Base-by-base conservation (phyloP, 2,329 filamentous ascomycete species). In the Colletotrichum melonis region DNA sequence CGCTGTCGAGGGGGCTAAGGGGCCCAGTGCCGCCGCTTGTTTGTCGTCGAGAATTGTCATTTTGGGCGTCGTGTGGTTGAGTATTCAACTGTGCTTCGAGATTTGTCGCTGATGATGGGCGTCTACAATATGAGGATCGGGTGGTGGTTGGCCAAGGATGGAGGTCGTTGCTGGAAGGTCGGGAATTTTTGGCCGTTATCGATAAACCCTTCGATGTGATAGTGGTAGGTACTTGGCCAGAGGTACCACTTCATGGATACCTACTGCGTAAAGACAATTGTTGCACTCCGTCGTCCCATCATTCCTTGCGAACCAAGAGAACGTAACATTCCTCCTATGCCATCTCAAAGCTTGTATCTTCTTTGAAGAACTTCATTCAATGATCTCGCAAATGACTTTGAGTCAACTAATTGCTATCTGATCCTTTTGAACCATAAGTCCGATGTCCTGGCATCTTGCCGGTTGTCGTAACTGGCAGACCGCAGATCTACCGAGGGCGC, bases 121-220 rank as follows among this genome's bases (percentile, higher is more conserved):
- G 52, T 11, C 46, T n/a, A 24, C 54, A 22, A 19, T 16, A 5
- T 24, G 11, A 28, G 54, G 63, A 30, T 42, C 14, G 32, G 24
- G 22, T 65, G 26, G 32, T 35, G 55, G 52, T 42, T 57, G 22
- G 52, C 2, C 32, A 46, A 19, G 52, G 52, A 42, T 46, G 52
- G 24, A 57, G 63, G 52, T 65, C 12, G 63, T 57, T 19, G 11
- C 42, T 46, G 49, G 32, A 26, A 35, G 30, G 38, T 54, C 30
- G 63, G 70, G 67, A 73, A 73, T 59, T 73, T 73, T 71, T 71
- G 71, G 71, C 35, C 28, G 55, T 64, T 73, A 73, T 73, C 71
- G 71, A 73, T 73, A 71, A 73, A 46, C 28, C 57, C 12, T 30
- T 12, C 26, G 19, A 22, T 22, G 8, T n/a, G 42, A 49, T 19